A percentile compares a stretch with the other conserved stretches of the same genome.
These are phyloP conservation scores for Astrothelium macrocarpum DNA, from an alignment of 495 filamentous ascomycete genomes.

Conservation along the genomic window DNA sequence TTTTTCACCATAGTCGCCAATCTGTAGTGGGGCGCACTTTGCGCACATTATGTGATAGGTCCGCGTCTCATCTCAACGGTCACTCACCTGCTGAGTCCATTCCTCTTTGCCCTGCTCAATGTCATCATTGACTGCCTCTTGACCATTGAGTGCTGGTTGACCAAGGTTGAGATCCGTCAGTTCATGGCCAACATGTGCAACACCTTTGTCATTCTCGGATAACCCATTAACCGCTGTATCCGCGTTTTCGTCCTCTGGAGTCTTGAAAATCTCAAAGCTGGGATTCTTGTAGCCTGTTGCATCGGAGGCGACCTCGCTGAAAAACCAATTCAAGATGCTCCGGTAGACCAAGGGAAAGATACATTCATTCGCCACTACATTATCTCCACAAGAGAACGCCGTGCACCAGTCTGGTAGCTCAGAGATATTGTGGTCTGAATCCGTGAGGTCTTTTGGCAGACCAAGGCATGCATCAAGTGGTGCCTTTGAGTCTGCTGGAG, in stretches of 20 bases:
- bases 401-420: background rate
- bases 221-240: background rate
- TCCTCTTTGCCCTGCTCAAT: background rate
- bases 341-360: conserved; percentile 5
- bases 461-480: background rate
- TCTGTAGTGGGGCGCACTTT: too few relatives aligned
- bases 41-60: too few relatives aligned
- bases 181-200: background rate
- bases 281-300: conserved; percentile 6
- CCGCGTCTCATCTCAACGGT: background rate
- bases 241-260: background rate
- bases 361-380: background rate
- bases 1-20: too few relatives aligned
- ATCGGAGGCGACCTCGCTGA: background rate
- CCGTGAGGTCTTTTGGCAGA: background rate
- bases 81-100: background rate
- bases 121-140: too few relatives aligned
- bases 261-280: background rate
- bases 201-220: background rate
- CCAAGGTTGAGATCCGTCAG: background rate
- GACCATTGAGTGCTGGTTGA: too few relatives aligned
- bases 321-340: background rate
- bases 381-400: background rate
- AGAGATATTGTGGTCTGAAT: background rate
- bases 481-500: background rate